A percentile compares a stretch with the other conserved stretches of the same genome.
Conservation (phyloP, 139 green algal species). For the Tetradesmus lagerheimii region DNA sequence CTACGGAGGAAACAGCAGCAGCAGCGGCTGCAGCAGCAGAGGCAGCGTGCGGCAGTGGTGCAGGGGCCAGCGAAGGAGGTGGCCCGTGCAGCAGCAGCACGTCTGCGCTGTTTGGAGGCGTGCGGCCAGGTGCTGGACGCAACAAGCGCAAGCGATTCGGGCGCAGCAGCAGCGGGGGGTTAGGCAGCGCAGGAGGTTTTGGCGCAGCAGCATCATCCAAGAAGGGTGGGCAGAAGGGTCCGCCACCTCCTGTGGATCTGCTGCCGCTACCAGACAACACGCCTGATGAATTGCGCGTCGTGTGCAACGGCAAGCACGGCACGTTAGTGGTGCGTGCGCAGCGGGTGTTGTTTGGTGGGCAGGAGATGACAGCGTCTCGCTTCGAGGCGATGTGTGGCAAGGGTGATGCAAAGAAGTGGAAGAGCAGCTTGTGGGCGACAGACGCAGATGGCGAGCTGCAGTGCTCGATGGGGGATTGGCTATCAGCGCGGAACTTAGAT, state of each 20-base stretch:
- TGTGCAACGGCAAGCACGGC: conserved; percentile 70
- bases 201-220: neutral
- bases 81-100: conserved; percentile 24
- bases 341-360: conserved; percentile 63
- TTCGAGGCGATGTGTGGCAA: conserved; percentile 87
- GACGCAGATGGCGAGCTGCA: conserved; percentile 27
- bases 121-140: neutral
- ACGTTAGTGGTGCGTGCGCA: conserved; percentile 75
- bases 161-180: neutral
- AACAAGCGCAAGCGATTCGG: conserved; percentile 9
- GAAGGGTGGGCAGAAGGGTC: neutral
- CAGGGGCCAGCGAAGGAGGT: neutral
- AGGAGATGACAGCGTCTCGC: conserved; percentile 69
- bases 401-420: conserved; percentile 93
- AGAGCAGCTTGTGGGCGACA: conserved; percentile 73
- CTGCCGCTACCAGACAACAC: conserved; percentile 71
- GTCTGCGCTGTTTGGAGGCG: neutral
- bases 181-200: neutral
- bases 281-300: conserved; percentile 70
- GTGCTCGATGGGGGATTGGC: conserved; percentile 77
- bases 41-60: neutral
- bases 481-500: conserved; percentile 68
- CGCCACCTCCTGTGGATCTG: conserved; percentile 66
- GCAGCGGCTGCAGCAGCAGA: neutral
- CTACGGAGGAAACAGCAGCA: conserved; percentile 25